Conservation (phyloP, 2,329 filamentous ascomycete genomes). For the Lachnum nothofagi region DNA sequence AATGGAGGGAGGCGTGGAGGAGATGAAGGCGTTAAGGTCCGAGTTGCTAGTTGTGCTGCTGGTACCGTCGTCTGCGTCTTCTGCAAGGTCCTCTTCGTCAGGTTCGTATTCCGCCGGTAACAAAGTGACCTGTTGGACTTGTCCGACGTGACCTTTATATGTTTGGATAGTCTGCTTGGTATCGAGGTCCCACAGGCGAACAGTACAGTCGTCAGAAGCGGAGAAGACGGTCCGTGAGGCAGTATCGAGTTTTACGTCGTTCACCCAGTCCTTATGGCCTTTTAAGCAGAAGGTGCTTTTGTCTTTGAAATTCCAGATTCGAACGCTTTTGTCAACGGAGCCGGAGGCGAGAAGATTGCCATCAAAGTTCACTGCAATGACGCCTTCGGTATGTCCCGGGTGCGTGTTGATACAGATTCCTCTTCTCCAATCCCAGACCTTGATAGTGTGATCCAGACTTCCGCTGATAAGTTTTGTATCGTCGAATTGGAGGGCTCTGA, state of each 20-base stretch:
- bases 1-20: conserved; percentile 12
- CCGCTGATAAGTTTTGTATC: conserved; percentile 87
- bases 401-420: conserved; percentile 81
- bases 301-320: conserved; percentile 86
- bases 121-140: conserved; percentile 85
- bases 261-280: conserved; percentile 92
- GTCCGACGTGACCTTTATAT: conserved; percentile 87
- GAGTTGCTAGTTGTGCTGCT: conserved; percentile 24
- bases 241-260: conserved; percentile 83
- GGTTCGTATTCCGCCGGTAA: conserved; percentile 86
- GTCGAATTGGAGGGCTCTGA: conserved; percentile 88
- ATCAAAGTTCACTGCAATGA: conserved; percentile 85
- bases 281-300: conserved; percentile 74
- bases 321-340: conserved; percentile 82
- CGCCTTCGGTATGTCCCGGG: conserved; percentile 70
- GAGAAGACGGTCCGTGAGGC: conserved; percentile 82
- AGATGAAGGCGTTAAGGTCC: conserved; percentile 6
- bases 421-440: conserved; percentile 95
- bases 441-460: conserved; percentile 79
- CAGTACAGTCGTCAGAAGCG: conserved; percentile 85
- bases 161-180: conserved; percentile 69
- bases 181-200: conserved; percentile 91
- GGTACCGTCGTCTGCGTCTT: conserved; percentile 51
- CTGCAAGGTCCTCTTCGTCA: conserved; percentile 62
- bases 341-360: conserved; percentile 79